phyloP scores from a whole-genome alignment of 2,329 filamentous ascomycete species.

The Ceratocystis variospora region DNA sequence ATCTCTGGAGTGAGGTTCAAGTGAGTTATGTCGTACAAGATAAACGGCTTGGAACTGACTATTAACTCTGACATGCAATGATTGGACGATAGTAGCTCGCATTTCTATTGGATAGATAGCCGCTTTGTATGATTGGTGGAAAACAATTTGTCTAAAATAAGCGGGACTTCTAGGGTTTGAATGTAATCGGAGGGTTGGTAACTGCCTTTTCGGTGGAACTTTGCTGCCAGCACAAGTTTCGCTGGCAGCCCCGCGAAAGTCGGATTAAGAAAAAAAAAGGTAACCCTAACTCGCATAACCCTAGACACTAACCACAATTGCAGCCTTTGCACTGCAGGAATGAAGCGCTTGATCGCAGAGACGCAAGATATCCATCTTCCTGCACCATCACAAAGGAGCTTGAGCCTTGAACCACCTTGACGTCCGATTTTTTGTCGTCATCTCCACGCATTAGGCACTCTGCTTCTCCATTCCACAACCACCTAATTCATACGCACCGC shows the following conservation, averaged over 20 bases:
- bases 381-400: neutral
- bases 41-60: neutral
- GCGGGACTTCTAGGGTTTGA: neutral
- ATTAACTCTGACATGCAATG: neutral
- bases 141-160: neutral
- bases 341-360: neutral
- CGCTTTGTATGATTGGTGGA: neutral
- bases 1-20: neutral
- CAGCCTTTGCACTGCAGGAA: neutral
- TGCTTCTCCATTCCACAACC: neutral
- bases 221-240: neutral
- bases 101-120: neutral
- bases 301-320: conserved; percentile 2
- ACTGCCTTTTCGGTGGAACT: neutral
- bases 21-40: neutral
- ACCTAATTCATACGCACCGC: conserved; percentile 5
- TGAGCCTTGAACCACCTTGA: neutral
- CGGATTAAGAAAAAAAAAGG: conserved; percentile 6
- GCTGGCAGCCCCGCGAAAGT: conserved; percentile 3
- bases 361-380: neutral
- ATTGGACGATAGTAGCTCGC: neutral
- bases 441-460: neutral
- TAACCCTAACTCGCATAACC: neutral
- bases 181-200: neutral
- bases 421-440: neutral